Evolutionary conservation across 2,329 filamentous ascomycete genomes (phyloP), one percentile per base, ranked within the genome.

Genomic region (Seiridium cupressi): DNA sequence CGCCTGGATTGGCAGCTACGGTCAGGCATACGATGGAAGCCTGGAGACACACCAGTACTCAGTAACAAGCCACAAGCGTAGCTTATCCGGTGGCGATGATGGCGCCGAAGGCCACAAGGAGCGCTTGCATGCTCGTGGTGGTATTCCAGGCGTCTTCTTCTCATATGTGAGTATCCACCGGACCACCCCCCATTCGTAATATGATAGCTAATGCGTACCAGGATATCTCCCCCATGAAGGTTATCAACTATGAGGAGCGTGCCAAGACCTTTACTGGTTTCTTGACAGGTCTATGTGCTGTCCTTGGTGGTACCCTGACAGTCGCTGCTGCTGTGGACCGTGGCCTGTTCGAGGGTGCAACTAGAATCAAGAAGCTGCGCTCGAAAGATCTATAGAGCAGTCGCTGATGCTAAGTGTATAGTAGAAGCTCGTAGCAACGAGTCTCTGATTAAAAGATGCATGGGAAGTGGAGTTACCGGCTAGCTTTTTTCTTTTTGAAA

Each of bases 201-300:
- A 42, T 38, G 34, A 26, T 36, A 44, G 57, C 70, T 75, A 58
- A 69, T 51, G 49, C 3, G 18, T 44, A 1, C 42, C 58, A 93
- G 90, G 95, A 99, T 70, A 99, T 99, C 74, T 98, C 94, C 2
- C 95, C 95, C 4, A 99, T 99, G 95, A 99, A 98, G 80, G 94
- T 99, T 62, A 90, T 99, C 77, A 99, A 99, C 81, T 90, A 93
- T 59, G 96, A 99, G 79, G 89, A 91, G 66, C 87, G 92, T 51
- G 82, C 89, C 62, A 98, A 98, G 82, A 90, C 90, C 4, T 96
- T 99, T 74, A 87, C 92, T 0, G 91, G 91, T 18, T 99, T 99
- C 81, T 77, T 99, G 61, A 94, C 95, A 1, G 95, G 95, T 53
- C 86, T 99, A 26, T 99, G 95, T 74, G 94, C 94, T 44, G 90